These are phyloP conservation scores for Clohesyomyces aquaticus DNA, from an alignment of 495 filamentous ascomycete species.

Conservation along the genomic window DNA sequence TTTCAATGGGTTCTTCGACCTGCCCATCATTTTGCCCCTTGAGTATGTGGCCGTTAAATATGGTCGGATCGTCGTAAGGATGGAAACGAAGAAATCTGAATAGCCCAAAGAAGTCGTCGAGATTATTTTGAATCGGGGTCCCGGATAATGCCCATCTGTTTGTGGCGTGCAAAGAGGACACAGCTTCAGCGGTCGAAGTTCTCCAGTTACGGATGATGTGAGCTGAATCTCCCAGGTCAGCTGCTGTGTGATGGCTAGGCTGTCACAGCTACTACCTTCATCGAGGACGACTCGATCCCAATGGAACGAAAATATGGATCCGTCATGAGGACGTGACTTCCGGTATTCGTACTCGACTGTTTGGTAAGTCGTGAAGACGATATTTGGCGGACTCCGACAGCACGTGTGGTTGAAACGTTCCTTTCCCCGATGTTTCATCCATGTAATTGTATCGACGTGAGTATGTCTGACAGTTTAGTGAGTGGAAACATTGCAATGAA, in stretches of 20 bases:
- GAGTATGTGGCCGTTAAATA: background rate
- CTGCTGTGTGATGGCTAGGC: background rate
- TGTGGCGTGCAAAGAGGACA: background rate
- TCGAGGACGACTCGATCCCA: background rate
- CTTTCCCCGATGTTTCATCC: background rate
- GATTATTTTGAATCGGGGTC: background rate
- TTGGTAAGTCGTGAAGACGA: slow-evolving; percentile 21
- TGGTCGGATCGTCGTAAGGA: no score
- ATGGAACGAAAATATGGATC: background rate
- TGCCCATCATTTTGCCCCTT: slow-evolving; percentile 86
- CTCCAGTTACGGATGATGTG: background rate
- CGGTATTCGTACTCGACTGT: slow-evolving; percentile 13
- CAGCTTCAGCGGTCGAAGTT: background rate
- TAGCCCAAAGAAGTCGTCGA: background rate
- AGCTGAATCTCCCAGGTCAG: background rate
- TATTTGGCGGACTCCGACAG: slow-evolving; percentile 8
- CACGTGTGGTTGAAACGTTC: background rate
- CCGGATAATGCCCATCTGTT: background rate
- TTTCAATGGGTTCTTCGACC: no score
- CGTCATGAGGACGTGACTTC: background rate
- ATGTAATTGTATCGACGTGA: slow-evolving; percentile 5
- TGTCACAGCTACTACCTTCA: background rate
- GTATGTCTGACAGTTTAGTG: no score
- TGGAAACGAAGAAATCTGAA: no score
- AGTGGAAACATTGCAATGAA: no score